Percentiles rank a stretch among this genome's conserved stretches.
Evolutionary conservation across 2,329 filamentous ascomycete genomes (phyloP).

Genomic region (Zymoseptoria passerinii): DNA sequence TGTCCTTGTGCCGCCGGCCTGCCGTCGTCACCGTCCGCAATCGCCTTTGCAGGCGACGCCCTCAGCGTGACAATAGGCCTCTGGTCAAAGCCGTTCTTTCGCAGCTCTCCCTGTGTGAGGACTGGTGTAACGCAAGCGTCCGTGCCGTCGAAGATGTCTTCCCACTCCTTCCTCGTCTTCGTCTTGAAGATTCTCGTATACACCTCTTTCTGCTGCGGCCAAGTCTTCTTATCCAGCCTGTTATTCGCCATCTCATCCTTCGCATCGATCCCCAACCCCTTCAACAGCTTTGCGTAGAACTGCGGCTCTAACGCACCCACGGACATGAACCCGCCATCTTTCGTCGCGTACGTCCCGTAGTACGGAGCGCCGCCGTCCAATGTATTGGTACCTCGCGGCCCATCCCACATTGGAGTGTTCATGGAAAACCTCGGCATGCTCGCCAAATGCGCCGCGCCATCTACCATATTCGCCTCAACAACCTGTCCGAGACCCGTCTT

Average conservation of each 20-base stretch:
- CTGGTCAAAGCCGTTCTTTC: slow-evolving; percentile 57
- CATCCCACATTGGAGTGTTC: slow-evolving; percentile 55
- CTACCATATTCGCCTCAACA: slow-evolving; percentile 95
- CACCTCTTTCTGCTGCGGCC: slow-evolving; percentile 56
- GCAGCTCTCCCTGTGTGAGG: slow-evolving; percentile 64
- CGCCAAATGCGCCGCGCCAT: slow-evolving; percentile 71
- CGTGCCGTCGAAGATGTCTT: slow-evolving; percentile 74
- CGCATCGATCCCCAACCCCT: slow-evolving; percentile 53
- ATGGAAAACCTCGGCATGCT: slow-evolving; percentile 64
- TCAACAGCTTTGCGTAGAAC: slow-evolving; percentile 64
- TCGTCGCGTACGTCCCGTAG: slow-evolving; percentile 83
- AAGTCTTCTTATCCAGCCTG: slow-evolving; percentile 54
- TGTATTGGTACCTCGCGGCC: slow-evolving; percentile 62
- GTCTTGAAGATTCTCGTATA: slow-evolving; percentile 58
- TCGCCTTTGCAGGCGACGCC: slow-evolving; percentile 59
- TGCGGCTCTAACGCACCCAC: slow-evolving; percentile 83
- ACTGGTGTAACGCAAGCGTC: slow-evolving; percentile 93
- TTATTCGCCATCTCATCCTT: slow-evolving; percentile 34
- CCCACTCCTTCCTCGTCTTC: slow-evolving; percentile 73
- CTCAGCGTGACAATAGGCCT: slow-evolving; percentile 61
- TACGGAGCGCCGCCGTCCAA: slow-evolving; percentile 81
- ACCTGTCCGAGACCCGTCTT: slow-evolving; percentile 68
- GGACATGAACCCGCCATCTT: slow-evolving; percentile 69
- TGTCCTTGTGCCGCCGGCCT: slow-evolving; percentile 47
- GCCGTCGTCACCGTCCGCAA: slow-evolving; percentile 42